These are phyloP conservation scores for Mortierella claussenii DNA, from an alignment of 192 early-diverging fungal species.

Conservation along the genomic window DNA sequence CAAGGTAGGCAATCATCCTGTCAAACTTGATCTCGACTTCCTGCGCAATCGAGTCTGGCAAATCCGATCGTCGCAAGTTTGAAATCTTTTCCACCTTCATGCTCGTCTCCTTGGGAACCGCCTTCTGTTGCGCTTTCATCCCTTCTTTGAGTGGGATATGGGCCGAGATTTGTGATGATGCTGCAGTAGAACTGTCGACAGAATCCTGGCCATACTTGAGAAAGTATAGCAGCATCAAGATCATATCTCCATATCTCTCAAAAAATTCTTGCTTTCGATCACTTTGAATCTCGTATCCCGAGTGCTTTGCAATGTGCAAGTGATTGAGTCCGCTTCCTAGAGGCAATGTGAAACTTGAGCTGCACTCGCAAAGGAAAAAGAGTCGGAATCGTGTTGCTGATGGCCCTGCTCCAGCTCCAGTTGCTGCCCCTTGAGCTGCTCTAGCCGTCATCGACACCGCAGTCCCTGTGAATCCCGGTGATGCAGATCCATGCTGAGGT, in stretches of 20 bases:
- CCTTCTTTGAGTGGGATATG: neutral
- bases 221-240: conserved; percentile 35
- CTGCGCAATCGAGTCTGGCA: conserved; percentile 28
- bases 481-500: no score
- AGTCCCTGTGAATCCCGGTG: neutral
- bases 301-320: conserved; percentile 50
- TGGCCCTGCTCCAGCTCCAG: neutral
- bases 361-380: conserved; percentile 46
- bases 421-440: neutral
- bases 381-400: conserved; percentile 14
- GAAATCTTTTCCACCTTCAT: conserved; percentile 17
- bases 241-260: conserved; percentile 19
- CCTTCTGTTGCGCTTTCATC: neutral
- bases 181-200: neutral
- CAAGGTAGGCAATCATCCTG: conserved; percentile 37
- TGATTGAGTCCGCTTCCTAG: conserved; percentile 49
- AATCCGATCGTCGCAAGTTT: conserved; percentile 17
- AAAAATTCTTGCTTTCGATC: conserved; percentile 37
- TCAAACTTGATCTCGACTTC: conserved; percentile 23
- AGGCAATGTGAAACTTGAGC: conserved; percentile 36
- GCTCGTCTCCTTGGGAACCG: neutral
- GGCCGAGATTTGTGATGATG: neutral
- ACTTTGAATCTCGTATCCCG: conserved; percentile 28
- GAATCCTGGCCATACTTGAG: conserved; percentile 34
- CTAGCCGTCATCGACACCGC: neutral